Percentiles rank a stretch among this genome's conserved stretches.
Conservation (phyloP, 2,329 filamentous ascomycete species). For the Pseudogymnoascus sp. region DNA sequence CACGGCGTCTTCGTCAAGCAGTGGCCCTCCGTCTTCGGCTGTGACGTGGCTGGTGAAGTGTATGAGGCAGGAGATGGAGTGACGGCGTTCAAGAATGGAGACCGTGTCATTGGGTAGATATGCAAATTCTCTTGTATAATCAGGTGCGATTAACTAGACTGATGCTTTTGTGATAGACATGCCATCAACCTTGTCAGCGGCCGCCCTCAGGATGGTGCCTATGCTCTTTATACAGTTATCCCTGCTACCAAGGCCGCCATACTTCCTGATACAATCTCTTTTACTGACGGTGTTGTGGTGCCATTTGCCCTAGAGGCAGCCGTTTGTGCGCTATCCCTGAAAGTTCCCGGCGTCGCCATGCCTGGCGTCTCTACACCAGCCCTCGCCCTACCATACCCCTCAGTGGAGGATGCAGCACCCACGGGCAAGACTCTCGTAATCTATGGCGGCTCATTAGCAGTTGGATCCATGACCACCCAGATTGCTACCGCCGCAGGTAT, state of each 20-base stretch:
- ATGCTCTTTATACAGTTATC: slow-evolving; percentile 15
- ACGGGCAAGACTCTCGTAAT: background rate
- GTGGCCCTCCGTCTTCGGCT: slow-evolving; percentile 9
- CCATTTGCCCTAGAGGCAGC: slow-evolving; percentile 22
- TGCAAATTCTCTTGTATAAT: background rate
- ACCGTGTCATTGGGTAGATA: slow-evolving; percentile 1
- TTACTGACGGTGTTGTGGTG: slow-evolving; percentile 17
- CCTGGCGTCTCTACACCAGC: slow-evolving; percentile 10
- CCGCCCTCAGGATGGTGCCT: slow-evolving; percentile 24
- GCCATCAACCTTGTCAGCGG: slow-evolving; percentile 25
- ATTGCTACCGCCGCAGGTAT: slow-evolving; percentile 18
- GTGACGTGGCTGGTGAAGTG: background rate
- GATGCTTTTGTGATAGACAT: background rate
- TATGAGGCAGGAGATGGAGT: background rate
- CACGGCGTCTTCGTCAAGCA: slow-evolving; percentile 13
- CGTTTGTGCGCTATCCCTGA: slow-evolving; percentile 23
- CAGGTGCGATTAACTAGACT: slow-evolving; percentile 2
- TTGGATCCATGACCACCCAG: slow-evolving; percentile 18
- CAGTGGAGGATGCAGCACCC: background rate
- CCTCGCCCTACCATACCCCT: background rate
- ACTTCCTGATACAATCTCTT: slow-evolving; percentile 16
- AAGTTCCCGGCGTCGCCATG: slow-evolving; percentile 18
- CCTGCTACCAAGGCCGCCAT: slow-evolving; percentile 22
- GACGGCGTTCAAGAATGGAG: background rate
- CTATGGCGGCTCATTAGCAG: background rate